Conservation (phyloP, 495 filamentous ascomycete genomes). For the Hypoxylon perforatum region DNA sequence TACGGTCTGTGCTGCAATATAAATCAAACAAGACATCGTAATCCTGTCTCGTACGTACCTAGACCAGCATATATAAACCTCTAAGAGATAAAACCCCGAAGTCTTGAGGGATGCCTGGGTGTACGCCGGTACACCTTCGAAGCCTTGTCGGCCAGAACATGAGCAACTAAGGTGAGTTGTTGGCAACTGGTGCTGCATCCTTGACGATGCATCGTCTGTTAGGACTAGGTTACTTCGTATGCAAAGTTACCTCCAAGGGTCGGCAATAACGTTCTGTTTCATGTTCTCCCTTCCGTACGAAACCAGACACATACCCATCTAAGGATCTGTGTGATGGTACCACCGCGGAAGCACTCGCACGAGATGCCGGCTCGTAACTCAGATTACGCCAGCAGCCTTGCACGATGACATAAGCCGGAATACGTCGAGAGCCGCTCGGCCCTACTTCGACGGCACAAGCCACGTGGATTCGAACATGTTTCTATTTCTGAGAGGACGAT, state of each 20-base stretch:
- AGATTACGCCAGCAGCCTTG: constrained; percentile 19
- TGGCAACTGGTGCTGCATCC: no score
- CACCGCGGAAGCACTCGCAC: constrained; percentile 8
- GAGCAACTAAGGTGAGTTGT: no score
- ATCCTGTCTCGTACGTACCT: no score
- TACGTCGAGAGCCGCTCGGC: background rate
- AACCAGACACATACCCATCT: background rate
- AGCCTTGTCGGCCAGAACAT: no score
- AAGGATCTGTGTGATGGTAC: background rate
- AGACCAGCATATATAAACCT: no score
- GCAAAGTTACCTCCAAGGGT: no score
- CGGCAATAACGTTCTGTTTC: background rate
- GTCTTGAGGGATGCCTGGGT: no score
- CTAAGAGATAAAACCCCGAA: no score
- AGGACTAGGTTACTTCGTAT: no score
- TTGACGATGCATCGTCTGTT: no score
- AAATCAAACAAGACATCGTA: no score
- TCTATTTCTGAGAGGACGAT: background rate
- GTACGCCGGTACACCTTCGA: no score
- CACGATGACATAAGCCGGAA: background rate
- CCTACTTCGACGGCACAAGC: background rate
- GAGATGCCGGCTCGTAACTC: background rate
- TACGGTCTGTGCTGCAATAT: background rate
- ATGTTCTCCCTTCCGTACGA: background rate
- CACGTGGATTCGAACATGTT: background rate